A percentile compares a stretch with the other conserved stretches of the same genome.
These are phyloP conservation scores for Pestalotiopsis sp. DNA, from an alignment of 2,329 filamentous ascomycete genomes.

Conservation along the genomic window DNA sequence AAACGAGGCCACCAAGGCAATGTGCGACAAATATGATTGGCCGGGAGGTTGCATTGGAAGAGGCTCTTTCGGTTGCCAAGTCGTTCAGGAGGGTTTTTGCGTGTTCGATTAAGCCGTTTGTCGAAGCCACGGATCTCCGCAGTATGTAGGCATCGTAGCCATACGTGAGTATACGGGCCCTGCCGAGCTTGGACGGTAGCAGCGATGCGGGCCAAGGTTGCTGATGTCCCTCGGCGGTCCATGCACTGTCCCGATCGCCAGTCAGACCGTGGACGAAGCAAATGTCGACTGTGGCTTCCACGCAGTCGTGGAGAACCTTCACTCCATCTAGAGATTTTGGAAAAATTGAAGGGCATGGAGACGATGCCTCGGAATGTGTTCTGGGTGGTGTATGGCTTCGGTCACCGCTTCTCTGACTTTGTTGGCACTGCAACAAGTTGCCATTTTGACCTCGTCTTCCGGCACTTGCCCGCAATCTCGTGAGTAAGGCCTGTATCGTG, in stretches of 20 bases:
- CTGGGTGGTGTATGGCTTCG: too few species aligned
- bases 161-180: conserved; percentile 39
- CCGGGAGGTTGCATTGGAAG: conserved; percentile 20
- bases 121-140: conserved; percentile 19
- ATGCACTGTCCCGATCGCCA: conserved; percentile 40
- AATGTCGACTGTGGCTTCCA: background rate
- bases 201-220: conserved; percentile 37
- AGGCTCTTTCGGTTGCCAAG: conserved; percentile 25
- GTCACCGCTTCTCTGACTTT: too few species aligned
- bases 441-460: too few species aligned
- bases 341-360: too few species aligned
- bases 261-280: conserved; percentile 43
- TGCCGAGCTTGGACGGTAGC: conserved; percentile 30
- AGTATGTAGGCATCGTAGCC: conserved; percentile 40
- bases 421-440: too few species aligned
- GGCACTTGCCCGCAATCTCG: too few species aligned
- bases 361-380: too few species aligned
- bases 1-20: conserved; percentile 42
- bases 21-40: conserved; percentile 40
- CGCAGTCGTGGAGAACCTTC: background rate
- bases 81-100: conserved; percentile 32
- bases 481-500: too few species aligned
- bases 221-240: conserved; percentile 32
- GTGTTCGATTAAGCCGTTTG: conserved; percentile 31
- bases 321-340: background rate